These are phyloP conservation scores for Nothomitra cinnamomea DNA, from an alignment of 2,329 filamentous ascomycete genomes.

Conservation along the genomic window DNA sequence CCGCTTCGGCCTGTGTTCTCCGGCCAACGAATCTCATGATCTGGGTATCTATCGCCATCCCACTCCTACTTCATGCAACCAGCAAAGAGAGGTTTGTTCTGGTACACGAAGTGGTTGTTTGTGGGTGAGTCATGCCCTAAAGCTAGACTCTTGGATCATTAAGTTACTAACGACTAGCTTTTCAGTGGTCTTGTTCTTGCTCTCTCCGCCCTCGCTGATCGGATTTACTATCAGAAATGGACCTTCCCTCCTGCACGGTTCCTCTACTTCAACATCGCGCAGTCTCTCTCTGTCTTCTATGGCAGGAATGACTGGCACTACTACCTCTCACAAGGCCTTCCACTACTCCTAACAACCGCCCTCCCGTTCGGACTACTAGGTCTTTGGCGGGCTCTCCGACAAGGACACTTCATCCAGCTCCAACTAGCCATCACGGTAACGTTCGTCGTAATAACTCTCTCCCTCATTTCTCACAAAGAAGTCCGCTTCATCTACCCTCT, in stretches of 20 bases:
- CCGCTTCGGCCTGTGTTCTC: constrained; percentile 67
- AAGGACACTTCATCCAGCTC: constrained; percentile 24
- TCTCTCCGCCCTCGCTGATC: constrained; percentile 51
- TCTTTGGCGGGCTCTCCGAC: constrained; percentile 29
- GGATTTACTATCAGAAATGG: constrained; percentile 68
- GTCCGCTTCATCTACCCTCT: constrained; percentile 93
- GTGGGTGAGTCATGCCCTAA: constrained; percentile 25
- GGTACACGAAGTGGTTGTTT: constrained; percentile 45
- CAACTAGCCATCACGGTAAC: constrained; percentile 41
- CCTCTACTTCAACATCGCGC: constrained; percentile 77
- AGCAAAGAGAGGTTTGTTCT: constrained; percentile 33
- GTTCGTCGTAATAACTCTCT: constrained; percentile 46
- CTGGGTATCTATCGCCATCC: constrained; percentile 48
- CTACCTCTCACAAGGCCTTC: constrained; percentile 78
- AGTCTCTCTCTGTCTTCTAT: constrained; percentile 83
- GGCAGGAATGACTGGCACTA: constrained; percentile 84
- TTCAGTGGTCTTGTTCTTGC: constrained; percentile 36
- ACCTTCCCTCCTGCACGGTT: constrained; percentile 78
- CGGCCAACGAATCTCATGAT: constrained; percentile 81
- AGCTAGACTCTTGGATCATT: not conserved
- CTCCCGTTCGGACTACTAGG: constrained; percentile 59
- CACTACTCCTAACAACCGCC: constrained; percentile 67
- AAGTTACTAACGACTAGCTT: not conserved
- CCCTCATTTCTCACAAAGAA: constrained; percentile 83
- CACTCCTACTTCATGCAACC: constrained; percentile 15